Evolutionary conservation across 768 basidiomycete genomes (phyloP), one percentile per base, ranked within the genome.

Genomic region (Coprinopsis strossmayeri): DNA sequence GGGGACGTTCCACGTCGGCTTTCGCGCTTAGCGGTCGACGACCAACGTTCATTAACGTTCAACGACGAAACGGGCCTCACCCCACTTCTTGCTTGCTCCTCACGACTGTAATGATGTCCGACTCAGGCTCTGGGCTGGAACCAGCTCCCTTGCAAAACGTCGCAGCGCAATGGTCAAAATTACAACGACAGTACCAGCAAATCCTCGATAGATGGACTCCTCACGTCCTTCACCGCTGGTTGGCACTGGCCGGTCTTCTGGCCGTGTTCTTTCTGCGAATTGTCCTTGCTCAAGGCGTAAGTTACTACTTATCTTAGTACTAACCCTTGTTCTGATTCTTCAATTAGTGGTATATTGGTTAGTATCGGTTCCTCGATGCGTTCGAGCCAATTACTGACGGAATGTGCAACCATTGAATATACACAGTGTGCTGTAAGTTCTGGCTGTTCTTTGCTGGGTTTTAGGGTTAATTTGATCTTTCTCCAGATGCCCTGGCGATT

Each of bases 141-240:
- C 53, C 69, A 18, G 66, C 74, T 2, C 76, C 77, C 10, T 57
- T 72, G n/a, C 73, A 77, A 57, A 78, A 73, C 48, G 56, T 77
- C 39, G 64, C 67, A 30, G 69, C 68, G 34, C 67, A 70, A 46
- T 76, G 73, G 57, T 60, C 71, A 28, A 81, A 78, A 58, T 45
- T 76, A n/a, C 77, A 79, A 58, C 78, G 91, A 24, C 81, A 84
- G 61, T 93, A 94, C 64, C 92, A 95, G 64, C 82, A 86, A 61
- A 65, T 79, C 21, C 77, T 97, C n/a, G 96, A 99, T 74, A 80
- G 89, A 21, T 83, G 86, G 72, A 96, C 95, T 2, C 96, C 96
- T 0, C 82, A 91, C 61, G 78, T 85, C 25, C 66, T 91, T n/a
- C 78, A 94, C 58, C 80, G 96, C 51, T 99, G 96, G 96, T 58